Percentiles rank a stretch among this genome's conserved stretches.
phyloP scores from a whole-genome alignment of 306 rosid genomes.

The Dryas octopetala region DNA sequence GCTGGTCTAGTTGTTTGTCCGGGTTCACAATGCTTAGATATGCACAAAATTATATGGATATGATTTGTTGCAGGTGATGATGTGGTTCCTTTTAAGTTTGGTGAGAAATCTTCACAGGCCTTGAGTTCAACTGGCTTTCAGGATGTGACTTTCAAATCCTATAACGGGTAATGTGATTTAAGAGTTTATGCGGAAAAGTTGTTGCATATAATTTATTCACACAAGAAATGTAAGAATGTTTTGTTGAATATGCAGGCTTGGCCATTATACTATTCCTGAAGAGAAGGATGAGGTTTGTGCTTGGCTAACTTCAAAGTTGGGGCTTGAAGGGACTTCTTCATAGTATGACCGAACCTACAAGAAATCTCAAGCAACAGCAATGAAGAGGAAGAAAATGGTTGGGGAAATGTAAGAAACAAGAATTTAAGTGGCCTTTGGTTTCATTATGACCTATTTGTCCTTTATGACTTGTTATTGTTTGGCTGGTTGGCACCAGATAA shows the following conservation, averaged over 20 bases:
- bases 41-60: neutral
- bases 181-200: conserved; percentile 1
- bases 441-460: neutral
- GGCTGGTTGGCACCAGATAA: conserved; percentile 10
- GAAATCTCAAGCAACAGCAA: neutral
- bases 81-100: conserved; percentile 73
- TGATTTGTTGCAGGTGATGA: conserved; percentile 64
- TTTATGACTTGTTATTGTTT: conserved; percentile 14
- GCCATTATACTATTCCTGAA: conserved; percentile 87
- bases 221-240: neutral
- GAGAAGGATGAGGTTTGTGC: conserved; percentile 90
- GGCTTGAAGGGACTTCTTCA: conserved; percentile 61
- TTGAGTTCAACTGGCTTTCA: conserved; percentile 63
- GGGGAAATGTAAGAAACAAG: conserved; percentile 8
- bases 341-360: conserved; percentile 1
- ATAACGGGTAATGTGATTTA: conserved; percentile 51
- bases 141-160: conserved; percentile 76
- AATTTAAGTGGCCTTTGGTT: conserved; percentile 2
- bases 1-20: neutral
- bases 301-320: conserved; percentile 77
- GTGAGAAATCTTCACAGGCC: conserved; percentile 75
- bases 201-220: neutral
- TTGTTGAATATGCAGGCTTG: conserved; percentile 57
- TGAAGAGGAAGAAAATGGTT: neutral
- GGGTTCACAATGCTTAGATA: neutral